phyloP scores from a whole-genome alignment of 108 stramenopile species.

The Epipyxis sp. region DNA sequence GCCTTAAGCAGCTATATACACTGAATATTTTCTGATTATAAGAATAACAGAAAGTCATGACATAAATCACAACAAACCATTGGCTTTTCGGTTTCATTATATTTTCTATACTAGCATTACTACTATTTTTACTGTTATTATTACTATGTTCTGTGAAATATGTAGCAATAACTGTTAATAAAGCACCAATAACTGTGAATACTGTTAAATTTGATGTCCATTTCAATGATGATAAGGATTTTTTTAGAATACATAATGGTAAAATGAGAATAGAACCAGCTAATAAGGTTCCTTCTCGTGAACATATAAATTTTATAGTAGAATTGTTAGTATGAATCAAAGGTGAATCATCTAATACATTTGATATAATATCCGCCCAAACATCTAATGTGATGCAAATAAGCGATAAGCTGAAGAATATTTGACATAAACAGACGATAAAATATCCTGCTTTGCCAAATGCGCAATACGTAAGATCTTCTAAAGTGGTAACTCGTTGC shows the following conservation, averaged over 20 bases:
- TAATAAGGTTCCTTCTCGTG: not conserved
- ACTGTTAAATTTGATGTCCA: constrained; percentile 5
- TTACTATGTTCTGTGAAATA: not conserved
- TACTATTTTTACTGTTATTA: not conserved
- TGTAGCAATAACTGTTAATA: not conserved
- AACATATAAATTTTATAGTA: too few relatives aligned
- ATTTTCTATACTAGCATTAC: not conserved
- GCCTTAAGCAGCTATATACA: not conserved
- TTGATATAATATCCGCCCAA: constrained; percentile 1
- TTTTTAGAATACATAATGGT: not conserved
- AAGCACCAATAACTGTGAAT: not conserved
- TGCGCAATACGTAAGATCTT: constrained; percentile 15
- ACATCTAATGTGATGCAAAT: constrained; percentile 23
- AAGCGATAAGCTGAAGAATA: constrained; percentile 2
- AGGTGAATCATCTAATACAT: not conserved
- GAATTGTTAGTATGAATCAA: not conserved
- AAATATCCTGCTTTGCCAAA: constrained; percentile 2
- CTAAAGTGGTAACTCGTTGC: not conserved
- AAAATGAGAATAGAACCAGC: not conserved
- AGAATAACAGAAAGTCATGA: not conserved
- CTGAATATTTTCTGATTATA: constrained; percentile 5
- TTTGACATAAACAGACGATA: not conserved
- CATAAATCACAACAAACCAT: not conserved
- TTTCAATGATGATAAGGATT: not conserved
- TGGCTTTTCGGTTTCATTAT: not conserved